Base-by-base conservation (phyloP, 495 filamentous ascomycete species). In the Penicillium salamii region DNA sequence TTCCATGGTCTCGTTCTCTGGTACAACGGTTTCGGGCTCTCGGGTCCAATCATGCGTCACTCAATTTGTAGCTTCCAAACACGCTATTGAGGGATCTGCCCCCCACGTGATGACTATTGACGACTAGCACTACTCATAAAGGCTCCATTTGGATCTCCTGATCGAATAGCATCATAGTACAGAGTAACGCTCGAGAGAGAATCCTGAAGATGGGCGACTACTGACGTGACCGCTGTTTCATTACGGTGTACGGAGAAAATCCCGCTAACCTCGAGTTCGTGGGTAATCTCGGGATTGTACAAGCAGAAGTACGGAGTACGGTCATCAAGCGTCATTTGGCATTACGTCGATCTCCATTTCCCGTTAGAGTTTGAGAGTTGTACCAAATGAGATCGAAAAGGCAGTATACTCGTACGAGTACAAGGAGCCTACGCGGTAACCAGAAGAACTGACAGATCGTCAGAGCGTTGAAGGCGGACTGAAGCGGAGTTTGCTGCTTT, bases 51-150 rank as follows among this genome's bases (percentile, higher is more conserved):
- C 23, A 26, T 8, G 23, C 23, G 8, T 26, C 23, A 26, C 23
- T 26, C 23, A 26, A 4, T 26, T 26, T 26, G 23, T 26, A 26
- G 23, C 8, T 26, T 26, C 23, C 3, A 26, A 26, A 44, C 13
- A 12, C 45, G 19, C 45, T 47, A 47, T 33, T 15, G 15, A 29
- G 31, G 2, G 42, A 44, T 34, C 24, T 15, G 13, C 26, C 18
- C n/a, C 29, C 44, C 44, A 47, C 44, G 44, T 47, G 44, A 47
- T 20, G 19, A 39, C 29, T 5, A 17, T 34, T 34, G 42, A 15
- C 13, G 11, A 34, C 17, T 13, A 24, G 20, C 23, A 45, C 29
- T 45, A 28, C 28, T 9, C 18, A 28, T 26, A 7, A 17, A 43
- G 41, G 26, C 42, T 45, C 42, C 42, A 45, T 3, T 33, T 23